Percentiles rank a stretch among this genome's conserved stretches.
These are phyloP conservation scores for Aspergillus udagawae DNA, from an alignment of 2,329 filamentous ascomycete genomes.

Conservation along the genomic window DNA sequence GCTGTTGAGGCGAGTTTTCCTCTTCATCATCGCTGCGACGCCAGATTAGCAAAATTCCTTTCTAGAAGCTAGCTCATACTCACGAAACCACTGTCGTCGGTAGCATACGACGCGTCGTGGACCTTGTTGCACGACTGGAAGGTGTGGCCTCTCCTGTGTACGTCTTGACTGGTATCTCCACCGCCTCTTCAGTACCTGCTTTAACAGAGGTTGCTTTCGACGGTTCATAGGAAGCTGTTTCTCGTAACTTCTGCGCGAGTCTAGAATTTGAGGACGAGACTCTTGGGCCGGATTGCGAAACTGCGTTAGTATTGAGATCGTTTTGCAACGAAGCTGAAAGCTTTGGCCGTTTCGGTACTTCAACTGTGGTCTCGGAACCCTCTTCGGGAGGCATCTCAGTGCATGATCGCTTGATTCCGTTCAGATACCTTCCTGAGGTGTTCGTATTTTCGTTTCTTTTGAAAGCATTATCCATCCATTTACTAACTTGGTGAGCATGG, in stretches of 20 bases:
- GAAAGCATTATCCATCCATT: constrained; percentile 33
- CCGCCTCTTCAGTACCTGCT: constrained; percentile 6
- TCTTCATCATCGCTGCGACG: constrained; percentile 15
- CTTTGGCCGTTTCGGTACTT: constrained; percentile 23
- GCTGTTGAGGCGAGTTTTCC: constrained; percentile 5
- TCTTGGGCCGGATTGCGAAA: background rate
- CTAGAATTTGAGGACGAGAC: background rate
- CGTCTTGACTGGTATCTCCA: constrained; percentile 30
- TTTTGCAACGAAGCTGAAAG: constrained; percentile 29
- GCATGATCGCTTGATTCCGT: constrained; percentile 13
- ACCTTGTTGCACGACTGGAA: constrained; percentile 26
- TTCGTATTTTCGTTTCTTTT: constrained; percentile 3
- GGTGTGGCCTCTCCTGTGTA: constrained; percentile 8
- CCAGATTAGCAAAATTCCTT: background rate
- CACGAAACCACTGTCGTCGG: constrained; percentile 17
- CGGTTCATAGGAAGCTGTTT: constrained; percentile 1
- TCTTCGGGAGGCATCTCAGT: constrained; percentile 6
- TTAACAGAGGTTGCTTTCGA: constrained; percentile 8
- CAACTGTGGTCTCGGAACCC: constrained; percentile 4
- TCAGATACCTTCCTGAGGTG: constrained; percentile 1
- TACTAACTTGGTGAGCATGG: constrained; percentile 18
- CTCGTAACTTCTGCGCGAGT: background rate
- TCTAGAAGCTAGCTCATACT: constrained; percentile 1
- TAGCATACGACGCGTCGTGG: constrained; percentile 21
- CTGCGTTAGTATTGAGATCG: constrained; percentile 9